phyloP scores from a whole-genome alignment of 192 early-diverging fungal genomes.

The Coemansia erecta region DNA sequence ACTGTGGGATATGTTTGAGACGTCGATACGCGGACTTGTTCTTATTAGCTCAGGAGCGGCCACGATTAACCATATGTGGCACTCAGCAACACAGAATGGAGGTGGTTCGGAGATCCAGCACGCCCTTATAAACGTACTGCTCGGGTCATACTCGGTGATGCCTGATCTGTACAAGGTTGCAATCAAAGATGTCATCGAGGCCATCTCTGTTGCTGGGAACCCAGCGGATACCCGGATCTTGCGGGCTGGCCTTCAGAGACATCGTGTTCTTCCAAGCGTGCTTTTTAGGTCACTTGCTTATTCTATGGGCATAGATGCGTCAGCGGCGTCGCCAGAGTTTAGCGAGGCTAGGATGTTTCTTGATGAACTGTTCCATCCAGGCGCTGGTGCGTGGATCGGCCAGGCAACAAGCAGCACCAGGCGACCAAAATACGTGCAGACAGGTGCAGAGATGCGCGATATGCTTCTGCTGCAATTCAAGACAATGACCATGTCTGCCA shows the following conservation, averaged over 20 bases:
- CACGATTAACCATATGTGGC: conserved; percentile 4
- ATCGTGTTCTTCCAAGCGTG: conserved; percentile 29
- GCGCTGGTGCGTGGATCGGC: conserved; percentile 36
- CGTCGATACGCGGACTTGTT: conserved; percentile 32
- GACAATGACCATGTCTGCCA: not conserved
- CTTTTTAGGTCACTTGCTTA: conserved; percentile 27
- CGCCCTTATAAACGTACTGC: conserved; percentile 6
- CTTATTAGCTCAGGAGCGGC: conserved; percentile 22
- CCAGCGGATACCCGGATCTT: conserved; percentile 8
- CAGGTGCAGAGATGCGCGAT: conserved; percentile 23
- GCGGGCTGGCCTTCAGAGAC: conserved; percentile 14
- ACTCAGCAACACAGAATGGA: not conserved
- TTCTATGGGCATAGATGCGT: not conserved
- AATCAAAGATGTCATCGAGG: conserved; percentile 25
- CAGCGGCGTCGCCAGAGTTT: not conserved
- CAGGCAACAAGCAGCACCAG: not conserved
- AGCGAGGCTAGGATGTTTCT: conserved; percentile 14
- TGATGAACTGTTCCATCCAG: conserved; percentile 16
- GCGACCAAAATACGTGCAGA: conserved; percentile 24
- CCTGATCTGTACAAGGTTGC: conserved; percentile 39
- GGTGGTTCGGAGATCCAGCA: conserved; percentile 5
- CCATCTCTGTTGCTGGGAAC: not conserved
- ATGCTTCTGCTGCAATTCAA: conserved; percentile 15
- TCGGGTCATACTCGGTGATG: conserved; percentile 14
- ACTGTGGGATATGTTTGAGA: conserved; percentile 38